These are phyloP conservation scores for Colletotrichum sp. DNA, from an alignment of 2,329 filamentous ascomycete species.

Conservation along the genomic window DNA sequence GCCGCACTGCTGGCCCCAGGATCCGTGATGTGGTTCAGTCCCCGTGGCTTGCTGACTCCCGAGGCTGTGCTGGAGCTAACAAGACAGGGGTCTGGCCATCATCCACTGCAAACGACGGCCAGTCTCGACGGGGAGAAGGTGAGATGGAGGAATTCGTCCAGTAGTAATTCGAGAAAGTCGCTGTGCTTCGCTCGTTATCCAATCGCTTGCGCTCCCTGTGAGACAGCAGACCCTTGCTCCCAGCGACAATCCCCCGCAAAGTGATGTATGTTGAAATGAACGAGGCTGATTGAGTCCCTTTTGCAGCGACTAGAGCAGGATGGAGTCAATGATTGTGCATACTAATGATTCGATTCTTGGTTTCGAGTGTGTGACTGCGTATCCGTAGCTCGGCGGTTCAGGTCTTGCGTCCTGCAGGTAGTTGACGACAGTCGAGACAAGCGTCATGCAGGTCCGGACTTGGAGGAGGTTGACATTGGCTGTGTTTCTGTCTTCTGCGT, in stretches of 20 bases:
- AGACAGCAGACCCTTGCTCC: conserved; percentile 11
- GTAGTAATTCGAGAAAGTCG: background rate
- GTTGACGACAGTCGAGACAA: background rate
- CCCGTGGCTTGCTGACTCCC: conserved; percentile 19
- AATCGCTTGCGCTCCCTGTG: conserved; percentile 21
- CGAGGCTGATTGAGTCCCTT: background rate
- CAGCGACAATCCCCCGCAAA: conserved; percentile 15
- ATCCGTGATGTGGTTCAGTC: conserved; percentile 17
- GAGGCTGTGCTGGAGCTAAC: conserved; percentile 21
- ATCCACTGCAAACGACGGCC: background rate
- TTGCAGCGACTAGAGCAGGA: background rate
- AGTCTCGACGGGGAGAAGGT: background rate
- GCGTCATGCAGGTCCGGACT: background rate
- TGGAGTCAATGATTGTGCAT: conserved; percentile 1
- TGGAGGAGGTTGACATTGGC: background rate
- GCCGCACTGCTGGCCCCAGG: background rate
- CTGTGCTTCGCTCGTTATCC: conserved; percentile 15
- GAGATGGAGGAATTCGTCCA: background rate
- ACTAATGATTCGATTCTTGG: background rate
- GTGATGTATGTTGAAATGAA: background rate
- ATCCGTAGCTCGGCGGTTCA: background rate
- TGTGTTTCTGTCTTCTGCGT: background rate
- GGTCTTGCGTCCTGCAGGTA: background rate
- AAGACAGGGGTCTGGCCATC: conserved; percentile 1
- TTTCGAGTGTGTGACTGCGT: background rate